Conservation (phyloP, 2,329 filamentous ascomycete genomes). For the Curvularia sp. region DNA sequence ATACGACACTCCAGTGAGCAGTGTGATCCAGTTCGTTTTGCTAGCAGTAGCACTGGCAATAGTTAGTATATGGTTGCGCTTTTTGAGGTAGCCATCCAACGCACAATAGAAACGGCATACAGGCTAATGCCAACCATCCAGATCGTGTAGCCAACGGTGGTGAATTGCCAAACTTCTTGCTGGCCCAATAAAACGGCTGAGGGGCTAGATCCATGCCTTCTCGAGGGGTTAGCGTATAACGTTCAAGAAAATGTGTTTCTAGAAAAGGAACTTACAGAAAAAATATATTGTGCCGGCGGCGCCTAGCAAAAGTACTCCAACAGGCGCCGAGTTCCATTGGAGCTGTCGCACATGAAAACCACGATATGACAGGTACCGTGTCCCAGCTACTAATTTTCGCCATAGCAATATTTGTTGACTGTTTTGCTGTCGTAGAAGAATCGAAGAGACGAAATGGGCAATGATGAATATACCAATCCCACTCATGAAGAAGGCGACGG, state of each 20-base stretch:
- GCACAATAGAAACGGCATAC: slow-evolving; percentile 34
- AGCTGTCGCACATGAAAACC: slow-evolving; percentile 31
- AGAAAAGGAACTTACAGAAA: slow-evolving; percentile 23
- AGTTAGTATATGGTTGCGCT: neutral
- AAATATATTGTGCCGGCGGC: slow-evolving; percentile 36
- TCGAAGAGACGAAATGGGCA: slow-evolving; percentile 44
- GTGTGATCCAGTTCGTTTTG: slow-evolving; percentile 65
- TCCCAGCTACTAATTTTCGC: slow-evolving; percentile 23
- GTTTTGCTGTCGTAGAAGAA: slow-evolving; percentile 32
- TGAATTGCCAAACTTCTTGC: slow-evolving; percentile 29
- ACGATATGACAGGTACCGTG: slow-evolving; percentile 40
- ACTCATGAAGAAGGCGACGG: slow-evolving; percentile 61
- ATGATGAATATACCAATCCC: slow-evolving; percentile 59
- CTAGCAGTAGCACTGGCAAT: slow-evolving; percentile 52
- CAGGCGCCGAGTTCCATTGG: slow-evolving; percentile 38
- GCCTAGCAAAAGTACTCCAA: slow-evolving; percentile 36
- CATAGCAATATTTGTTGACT: slow-evolving; percentile 13
- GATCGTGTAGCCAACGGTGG: slow-evolving; percentile 41
- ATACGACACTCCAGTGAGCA: slow-evolving; percentile 62
- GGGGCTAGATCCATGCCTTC: slow-evolving; percentile 31
- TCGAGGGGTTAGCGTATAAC: neutral
- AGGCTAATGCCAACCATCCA: slow-evolving; percentile 41
- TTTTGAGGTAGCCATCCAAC: neutral
- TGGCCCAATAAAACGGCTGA: slow-evolving; percentile 32
- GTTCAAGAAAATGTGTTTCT: neutral